phyloP scores from a whole-genome alignment of 306 rosid genomes.

The Cicer judaicum region DNA sequence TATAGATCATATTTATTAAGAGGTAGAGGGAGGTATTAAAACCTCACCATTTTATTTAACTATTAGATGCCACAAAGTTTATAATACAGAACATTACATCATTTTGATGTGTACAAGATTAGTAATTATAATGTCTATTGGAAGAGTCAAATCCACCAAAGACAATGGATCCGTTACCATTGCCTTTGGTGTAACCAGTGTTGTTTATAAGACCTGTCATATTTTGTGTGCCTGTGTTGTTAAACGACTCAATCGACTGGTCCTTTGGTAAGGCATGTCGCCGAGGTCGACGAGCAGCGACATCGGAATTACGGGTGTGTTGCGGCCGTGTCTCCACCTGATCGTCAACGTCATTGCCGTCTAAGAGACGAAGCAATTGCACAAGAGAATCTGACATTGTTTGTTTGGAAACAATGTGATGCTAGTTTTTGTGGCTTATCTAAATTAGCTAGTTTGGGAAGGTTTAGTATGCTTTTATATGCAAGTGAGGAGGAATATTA shows the following conservation, averaged over 20 bases:
- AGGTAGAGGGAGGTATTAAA: background rate
- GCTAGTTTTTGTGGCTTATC: constrained; percentile 13
- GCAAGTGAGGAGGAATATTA: constrained; percentile 42
- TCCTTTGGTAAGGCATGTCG: background rate
- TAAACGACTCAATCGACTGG: constrained; percentile 6
- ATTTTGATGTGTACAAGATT: background rate
- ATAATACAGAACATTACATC: background rate
- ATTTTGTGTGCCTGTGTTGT: constrained; percentile 52
- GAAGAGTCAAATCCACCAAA: constrained; percentile 50
- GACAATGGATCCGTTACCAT: constrained; percentile 53
- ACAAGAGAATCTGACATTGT: constrained; percentile 30
- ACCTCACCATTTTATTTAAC: constrained; percentile 29
- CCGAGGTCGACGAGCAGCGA: background rate
- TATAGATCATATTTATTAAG: background rate
- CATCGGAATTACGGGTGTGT: background rate
- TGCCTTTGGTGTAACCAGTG: constrained; percentile 51
- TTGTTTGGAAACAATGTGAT: background rate
- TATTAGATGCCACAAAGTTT: background rate
- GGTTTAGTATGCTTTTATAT: constrained; percentile 21
- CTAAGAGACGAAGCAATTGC: constrained; percentile 24
- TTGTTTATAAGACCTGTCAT: constrained; percentile 53
- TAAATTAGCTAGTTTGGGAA: background rate
- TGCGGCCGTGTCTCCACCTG: constrained; percentile 5
- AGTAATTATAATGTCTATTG: background rate
- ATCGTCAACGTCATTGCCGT: background rate